Evolutionary conservation across 1,284 basidiomycete species (phyloP).

Genomic region (Tetrapyrgos nigripes): DNA sequence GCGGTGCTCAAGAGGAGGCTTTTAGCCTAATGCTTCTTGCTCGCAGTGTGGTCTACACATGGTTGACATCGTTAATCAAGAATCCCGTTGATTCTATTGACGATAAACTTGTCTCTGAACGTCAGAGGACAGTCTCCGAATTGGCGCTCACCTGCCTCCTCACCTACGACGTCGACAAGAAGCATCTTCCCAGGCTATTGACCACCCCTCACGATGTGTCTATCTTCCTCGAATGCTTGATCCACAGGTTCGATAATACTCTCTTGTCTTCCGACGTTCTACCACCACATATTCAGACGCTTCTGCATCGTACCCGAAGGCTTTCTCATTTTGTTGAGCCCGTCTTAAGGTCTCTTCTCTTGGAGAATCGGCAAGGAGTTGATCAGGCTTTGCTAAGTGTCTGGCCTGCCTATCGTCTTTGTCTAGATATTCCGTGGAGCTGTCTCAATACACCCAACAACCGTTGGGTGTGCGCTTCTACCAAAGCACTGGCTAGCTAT

Average conservation of each 20-base stretch:
- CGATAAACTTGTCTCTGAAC: neutral
- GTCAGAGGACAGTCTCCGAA: constrained; percentile 30
- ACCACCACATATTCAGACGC: constrained; percentile 19
- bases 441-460: neutral
- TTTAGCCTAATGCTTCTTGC: neutral
- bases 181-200: constrained; percentile 24
- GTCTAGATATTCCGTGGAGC: neutral
- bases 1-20: neutral
- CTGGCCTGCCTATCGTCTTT: neutral
- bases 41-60: neutral
- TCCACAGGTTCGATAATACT: constrained; percentile 37
- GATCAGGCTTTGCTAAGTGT: neutral
- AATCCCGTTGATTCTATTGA: neutral
- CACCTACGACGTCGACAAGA: constrained; percentile 43
- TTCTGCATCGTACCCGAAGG: constrained; percentile 24
- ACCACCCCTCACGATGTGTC: constrained; percentile 29
- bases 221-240: constrained; percentile 39
- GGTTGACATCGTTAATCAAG: neutral
- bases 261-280: neutral
- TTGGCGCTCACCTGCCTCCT: constrained; percentile 43
- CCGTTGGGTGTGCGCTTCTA: neutral
- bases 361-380: neutral
- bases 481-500: neutral
- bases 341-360: neutral
- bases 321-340: neutral